Percentiles rank a stretch among this genome's conserved stretches.
Evolutionary conservation across 352 stramenopile species (phyloP).

Genomic region (Globisporangium cystogenes): DNA sequence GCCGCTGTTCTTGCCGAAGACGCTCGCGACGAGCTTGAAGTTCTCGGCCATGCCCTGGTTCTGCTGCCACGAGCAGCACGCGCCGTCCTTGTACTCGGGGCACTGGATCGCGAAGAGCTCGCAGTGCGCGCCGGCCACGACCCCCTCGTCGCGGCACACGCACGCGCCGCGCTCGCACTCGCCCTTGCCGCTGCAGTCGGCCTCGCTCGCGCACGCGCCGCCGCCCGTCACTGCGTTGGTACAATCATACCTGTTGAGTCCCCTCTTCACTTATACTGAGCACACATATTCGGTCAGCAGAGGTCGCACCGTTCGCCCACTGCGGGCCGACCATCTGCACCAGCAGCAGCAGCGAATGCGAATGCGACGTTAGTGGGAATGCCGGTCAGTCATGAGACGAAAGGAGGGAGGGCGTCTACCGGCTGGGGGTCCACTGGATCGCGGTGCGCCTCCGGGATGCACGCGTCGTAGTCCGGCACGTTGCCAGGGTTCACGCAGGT

Average conservation of each 20-base stretch:
- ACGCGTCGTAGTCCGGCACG: conserved; percentile 58
- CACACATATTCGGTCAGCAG: too few relatives aligned
- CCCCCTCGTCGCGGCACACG: conserved; percentile 53
- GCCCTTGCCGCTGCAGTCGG: conserved; percentile 59
- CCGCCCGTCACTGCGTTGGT: conserved; percentile 79
- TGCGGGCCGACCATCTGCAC: conserved; percentile 29
- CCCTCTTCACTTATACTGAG: too few relatives aligned
- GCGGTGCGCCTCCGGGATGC: conserved; percentile 61
- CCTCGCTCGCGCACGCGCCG: conserved; percentile 37
- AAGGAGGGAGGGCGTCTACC: conserved; percentile 15
- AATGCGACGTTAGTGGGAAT: background rate
- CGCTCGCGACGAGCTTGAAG: conserved; percentile 65
- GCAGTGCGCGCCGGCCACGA: conserved; percentile 69
- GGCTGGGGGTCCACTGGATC: conserved; percentile 28
- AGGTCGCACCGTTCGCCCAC: conserved; percentile 32
- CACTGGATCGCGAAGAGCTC: conserved; percentile 75
- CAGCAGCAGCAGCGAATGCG: background rate
- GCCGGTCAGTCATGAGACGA: too few relatives aligned
- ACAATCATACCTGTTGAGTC: too few relatives aligned
- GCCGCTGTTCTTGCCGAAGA: conserved; percentile 63
- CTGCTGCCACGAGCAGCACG: conserved; percentile 89
- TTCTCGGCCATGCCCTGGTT: conserved; percentile 86
- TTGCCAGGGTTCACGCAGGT: conserved; percentile 73
- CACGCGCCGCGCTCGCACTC: conserved; percentile 37
- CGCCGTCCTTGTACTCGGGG: conserved; percentile 68